Evolutionary conservation across 768 basidiomycete species (phyloP), one percentile per base, ranked within the genome.

Genomic region (Brasilioporus rufonigricans): DNA sequence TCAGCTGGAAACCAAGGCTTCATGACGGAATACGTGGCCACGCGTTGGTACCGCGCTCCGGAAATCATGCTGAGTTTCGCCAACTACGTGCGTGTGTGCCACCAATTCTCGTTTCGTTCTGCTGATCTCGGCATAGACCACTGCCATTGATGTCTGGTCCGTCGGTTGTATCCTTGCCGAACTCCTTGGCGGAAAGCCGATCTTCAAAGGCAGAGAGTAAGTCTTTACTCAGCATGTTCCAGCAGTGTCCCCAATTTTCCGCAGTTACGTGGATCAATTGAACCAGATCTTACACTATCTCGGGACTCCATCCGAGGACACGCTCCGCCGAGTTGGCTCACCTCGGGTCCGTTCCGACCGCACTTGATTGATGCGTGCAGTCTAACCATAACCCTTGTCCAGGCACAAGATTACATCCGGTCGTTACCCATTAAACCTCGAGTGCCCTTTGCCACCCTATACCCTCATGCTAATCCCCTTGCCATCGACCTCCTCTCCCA

Each of bases 1-100:
- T 80, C 85, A 1, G 84, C 87, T 21, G 86, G 87, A 35, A 89
- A 90, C 65, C 89, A 88, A 65, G 96, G 96, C 0, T 98, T 98
- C 75, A 98, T 98, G 96, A 98, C 97, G 0, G 97, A 98, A 74
- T 98, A 96, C 70, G 90, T 98, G 31, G 96, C 96, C n/a, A 99
- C 96, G 9, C 81, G 96, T 53, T 98, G 96, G 96, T 99, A 99
- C 70, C 80, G 96, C 33, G 96, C 96, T 21, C 96, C 97, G 0
- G 97, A 99, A 75, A 99, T 98, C 73, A 99, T 98, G 97, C 70
- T 98, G 63, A 94, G 92, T 76, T 96, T 93, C 63, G 91, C 91
- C 21, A 93, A 93, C 75, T 93, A 93, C 66, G 93, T 93, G 61
- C 70, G 89, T 76, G 6, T 14, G 27, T 40, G 7, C 16, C 13